Conservation (phyloP, 306 rosid genomes). For the Styphnolobium japonicum region DNA sequence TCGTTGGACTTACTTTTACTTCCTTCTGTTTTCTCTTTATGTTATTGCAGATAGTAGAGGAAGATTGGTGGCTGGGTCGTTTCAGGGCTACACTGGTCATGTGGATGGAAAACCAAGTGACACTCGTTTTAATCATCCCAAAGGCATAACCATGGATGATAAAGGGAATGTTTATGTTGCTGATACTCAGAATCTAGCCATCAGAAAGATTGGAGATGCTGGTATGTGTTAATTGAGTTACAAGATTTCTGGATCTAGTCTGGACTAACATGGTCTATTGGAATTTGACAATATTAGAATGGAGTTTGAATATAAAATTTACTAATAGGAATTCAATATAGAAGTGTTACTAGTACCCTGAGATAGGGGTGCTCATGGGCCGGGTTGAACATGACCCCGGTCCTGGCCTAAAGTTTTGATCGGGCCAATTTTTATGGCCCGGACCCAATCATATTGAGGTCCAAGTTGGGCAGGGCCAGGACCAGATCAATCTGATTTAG, state of each 20-base stretch:
- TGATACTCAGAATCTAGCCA: slow-evolving; percentile 84
- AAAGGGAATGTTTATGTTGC: slow-evolving; percentile 97
- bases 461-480: no score
- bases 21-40: slow-evolving; percentile 9
- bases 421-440: no score
- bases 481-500: no score
- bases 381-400: no score
- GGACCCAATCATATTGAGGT: no score
- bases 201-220: slow-evolving; percentile 92
- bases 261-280: neutral
- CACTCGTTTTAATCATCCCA: slow-evolving; percentile 93
- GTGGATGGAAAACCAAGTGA: slow-evolving; percentile 95
- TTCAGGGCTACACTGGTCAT: slow-evolving; percentile 90
- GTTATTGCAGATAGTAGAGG: slow-evolving; percentile 89
- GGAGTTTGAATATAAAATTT: neutral
- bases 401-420: no score
- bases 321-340: neutral
- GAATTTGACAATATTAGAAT: slow-evolving; percentile 16
- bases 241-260: slow-evolving; percentile 17
- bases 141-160: slow-evolving; percentile 89
- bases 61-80: slow-evolving; percentile 97
- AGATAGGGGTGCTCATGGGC: no score
- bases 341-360: neutral
- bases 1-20: neutral
- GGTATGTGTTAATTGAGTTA: slow-evolving; percentile 54